Evolutionary conservation across 495 filamentous ascomycete species (phyloP), one percentile per base, ranked within the genome.

Genomic region (Penicillium odoratum): DNA sequence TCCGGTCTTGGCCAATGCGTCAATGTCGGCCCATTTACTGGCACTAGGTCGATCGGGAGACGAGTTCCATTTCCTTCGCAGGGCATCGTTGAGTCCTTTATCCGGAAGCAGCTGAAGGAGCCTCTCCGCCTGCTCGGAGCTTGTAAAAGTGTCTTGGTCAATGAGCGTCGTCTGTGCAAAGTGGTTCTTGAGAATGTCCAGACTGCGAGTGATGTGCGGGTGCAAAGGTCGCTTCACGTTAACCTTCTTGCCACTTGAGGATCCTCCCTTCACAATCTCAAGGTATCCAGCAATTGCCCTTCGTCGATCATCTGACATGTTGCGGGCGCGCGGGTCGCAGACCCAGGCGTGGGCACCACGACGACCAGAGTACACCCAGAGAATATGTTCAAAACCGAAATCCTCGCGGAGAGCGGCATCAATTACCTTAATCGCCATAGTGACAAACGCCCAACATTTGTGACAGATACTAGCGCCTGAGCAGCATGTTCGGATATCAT

Each of bases 271-370:
- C 3, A 97, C 76, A 4, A 97, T 78, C 62, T 96, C 92, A 10
- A 98, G 81, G 69, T 98, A 98, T 7, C 87, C 84, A 4, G 91
- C 90, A 46, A 98, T 83, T 3, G 92, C 89, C 57, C 84, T 86
- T 31, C 94, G 81, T 64, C 90, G 90, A 51, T 85, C 78, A 67
- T 98, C 94, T 63, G 96, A 87, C 74, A 98, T 80, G 38, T 78
- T 78, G 56, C 94, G 82, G 4, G 92, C 94, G 48, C 85, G 84
- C 57, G 88, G 88, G 72, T 98, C 94, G 69, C 93, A 97, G n/a
- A 98, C 89, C 94, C 94, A 98, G 7, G 93, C 94, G 85, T 98
- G 94, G 15, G 88, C 92, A 71, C 94, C 94, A 84, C 94, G 84
- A 68, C 94, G 88, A 34, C 94, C 94, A 0, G 94, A 98, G 72